Base-by-base conservation (phyloP, 106 monocot genomes). In the Dendrobium chrysotoxum region DNA sequence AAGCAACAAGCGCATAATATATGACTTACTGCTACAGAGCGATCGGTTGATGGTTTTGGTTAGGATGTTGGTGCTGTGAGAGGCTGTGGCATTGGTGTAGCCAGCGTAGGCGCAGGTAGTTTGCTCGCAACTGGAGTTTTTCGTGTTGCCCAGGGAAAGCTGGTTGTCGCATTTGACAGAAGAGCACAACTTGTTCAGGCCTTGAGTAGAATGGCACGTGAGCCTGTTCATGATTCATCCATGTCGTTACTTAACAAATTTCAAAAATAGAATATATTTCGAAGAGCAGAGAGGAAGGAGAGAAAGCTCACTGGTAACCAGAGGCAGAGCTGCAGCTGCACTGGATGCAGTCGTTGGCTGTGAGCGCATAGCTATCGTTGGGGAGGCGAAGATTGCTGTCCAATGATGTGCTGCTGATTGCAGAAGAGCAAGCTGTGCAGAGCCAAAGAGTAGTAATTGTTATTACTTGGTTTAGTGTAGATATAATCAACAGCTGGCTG, bases 281-380 rank as follows among this genome's bases (percentile, higher is more conserved):
- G 25, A 13, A 75, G 75, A 40, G 74, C 28, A 28, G 15, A 39
- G 40, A 40, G 13, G 21, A 17, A 5, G 23, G 2, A 12, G 38
- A 42, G 38, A 50, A 26, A 40, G 72, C 78, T 78, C 75, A 89
- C 89, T 79, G 80, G 21, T 79, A 84, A 75, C 75, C 38, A 38
- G 78, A 70, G 55, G 11, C 28, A 71, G 83, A 72, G 71, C 78
- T 85, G 88, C 90, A 90, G 79, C 77, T 84, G 83, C 90, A 90
- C 2, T 20, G 70, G 81, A 90, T 76, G 40, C 88, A 90, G 75
- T 77, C 77, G 13, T 41, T 17, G 39, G 86, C 88, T 1, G 88
- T 90, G 77, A 80, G 18, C 9, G 79, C 76, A 40, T 86, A 88
- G 71, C 85, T 88, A 28, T 40, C 84, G 77, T 68, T 82, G 42